phyloP scores from a whole-genome alignment of 176 grass and related monocot species.

The Pontederia crassipes region DNA sequence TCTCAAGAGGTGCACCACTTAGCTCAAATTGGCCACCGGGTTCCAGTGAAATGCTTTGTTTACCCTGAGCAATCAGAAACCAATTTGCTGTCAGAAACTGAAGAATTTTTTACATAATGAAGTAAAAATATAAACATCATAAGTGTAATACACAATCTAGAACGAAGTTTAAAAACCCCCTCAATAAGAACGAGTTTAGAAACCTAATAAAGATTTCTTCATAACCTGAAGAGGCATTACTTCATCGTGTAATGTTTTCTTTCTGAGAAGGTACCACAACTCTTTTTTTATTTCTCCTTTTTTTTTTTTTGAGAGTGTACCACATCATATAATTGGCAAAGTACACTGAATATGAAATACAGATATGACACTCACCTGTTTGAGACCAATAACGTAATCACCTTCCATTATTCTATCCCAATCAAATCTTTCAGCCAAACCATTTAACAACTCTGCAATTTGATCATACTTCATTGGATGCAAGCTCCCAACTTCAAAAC shows the following conservation, averaged over 20 bases:
- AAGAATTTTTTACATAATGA: background rate
- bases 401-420: constrained; percentile 94
- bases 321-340: no score
- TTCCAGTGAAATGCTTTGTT: constrained; percentile 90
- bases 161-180: background rate
- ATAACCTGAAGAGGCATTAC: no score
- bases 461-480: constrained; percentile 88
- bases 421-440: constrained; percentile 77
- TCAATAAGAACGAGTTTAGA: background rate
- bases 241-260: no score
- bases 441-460: constrained; percentile 71
- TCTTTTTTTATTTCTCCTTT: no score
- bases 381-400: constrained; percentile 72
- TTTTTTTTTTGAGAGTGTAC: no score
- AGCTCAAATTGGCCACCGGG: constrained; percentile 98
- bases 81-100: background rate
- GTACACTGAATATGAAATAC: background rate
- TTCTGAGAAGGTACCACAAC: no score
- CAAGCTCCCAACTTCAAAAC: constrained; percentile 77
- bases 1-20: constrained; percentile 89
- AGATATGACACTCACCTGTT: constrained; percentile 35
- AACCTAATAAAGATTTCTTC: no score
- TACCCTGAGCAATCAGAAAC: constrained; percentile 39
- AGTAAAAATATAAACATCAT: background rate
- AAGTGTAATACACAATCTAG: background rate